Conservation (phyloP, 176 grass and related monocot species). For the Canna indica region DNA sequence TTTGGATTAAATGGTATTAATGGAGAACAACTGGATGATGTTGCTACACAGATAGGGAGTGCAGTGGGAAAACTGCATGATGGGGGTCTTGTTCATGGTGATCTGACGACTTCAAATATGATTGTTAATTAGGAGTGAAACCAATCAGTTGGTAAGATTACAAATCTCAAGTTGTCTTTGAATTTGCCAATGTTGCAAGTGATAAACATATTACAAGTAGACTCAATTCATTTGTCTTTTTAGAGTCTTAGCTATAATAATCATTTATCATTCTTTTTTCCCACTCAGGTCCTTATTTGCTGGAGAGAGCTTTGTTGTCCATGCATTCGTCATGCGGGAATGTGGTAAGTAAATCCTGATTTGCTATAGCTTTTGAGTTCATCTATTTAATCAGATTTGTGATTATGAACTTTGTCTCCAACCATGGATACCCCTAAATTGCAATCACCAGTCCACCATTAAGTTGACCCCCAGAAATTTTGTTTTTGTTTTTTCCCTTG, state of each 20-base stretch:
- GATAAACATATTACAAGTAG: neutral
- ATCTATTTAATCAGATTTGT: too few relatives aligned
- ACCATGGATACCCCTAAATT: too few relatives aligned
- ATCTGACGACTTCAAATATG: constrained; percentile 98
- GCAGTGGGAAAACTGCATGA: constrained; percentile 84
- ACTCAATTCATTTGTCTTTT: neutral
- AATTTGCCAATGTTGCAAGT: neutral
- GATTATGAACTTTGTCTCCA: too few relatives aligned
- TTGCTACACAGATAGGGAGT: constrained; percentile 76
- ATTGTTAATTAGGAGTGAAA: constrained; percentile 50
- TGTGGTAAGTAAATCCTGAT: constrained; percentile 42
- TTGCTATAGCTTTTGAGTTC: too few relatives aligned
- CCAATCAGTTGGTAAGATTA: constrained; percentile 48
- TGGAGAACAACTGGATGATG: constrained; percentile 52
- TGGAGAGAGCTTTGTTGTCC: constrained; percentile 90
- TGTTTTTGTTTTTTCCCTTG: too few relatives aligned
- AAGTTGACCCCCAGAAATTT: too few relatives aligned
- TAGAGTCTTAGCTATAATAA: constrained; percentile 90
- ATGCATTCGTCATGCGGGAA: constrained; percentile 93
- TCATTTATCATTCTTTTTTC: too few relatives aligned
- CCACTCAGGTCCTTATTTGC: constrained; percentile 84
- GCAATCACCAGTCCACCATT: too few relatives aligned
- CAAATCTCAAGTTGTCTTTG: constrained; percentile 2
- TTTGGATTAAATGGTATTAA: constrained; percentile 66
- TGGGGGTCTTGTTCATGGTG: constrained; percentile 81